These are phyloP conservation scores for Trichoderma pleuroti DNA, from an alignment of 2,329 filamentous ascomycete species.

Conservation along the genomic window DNA sequence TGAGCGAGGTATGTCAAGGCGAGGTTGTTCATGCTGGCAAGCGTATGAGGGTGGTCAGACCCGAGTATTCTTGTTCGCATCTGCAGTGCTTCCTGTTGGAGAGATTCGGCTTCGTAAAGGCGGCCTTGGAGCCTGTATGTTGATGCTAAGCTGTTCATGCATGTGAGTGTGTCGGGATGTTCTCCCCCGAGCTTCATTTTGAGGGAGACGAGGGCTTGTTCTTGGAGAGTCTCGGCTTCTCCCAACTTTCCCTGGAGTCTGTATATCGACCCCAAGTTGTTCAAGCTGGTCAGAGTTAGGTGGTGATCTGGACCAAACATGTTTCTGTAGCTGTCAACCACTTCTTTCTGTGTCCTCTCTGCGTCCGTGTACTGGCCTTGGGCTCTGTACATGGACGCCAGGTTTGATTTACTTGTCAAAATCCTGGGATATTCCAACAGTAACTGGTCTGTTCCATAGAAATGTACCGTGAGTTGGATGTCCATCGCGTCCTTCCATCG, in stretches of 20 bases:
- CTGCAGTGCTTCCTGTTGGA: neutral
- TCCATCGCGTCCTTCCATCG: conserved; percentile 10
- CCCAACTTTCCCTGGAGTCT: neutral
- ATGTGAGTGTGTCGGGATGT: neutral
- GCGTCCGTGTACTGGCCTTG: neutral
- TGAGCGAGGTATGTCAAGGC: neutral
- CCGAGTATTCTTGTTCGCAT: neutral
- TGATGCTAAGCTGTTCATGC: conserved; percentile 1
- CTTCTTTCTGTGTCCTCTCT: neutral
- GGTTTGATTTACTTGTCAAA: neutral
- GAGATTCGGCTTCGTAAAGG: neutral
- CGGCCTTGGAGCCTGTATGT: neutral
- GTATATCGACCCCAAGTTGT: neutral
- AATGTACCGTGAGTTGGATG: rapidly evolving
- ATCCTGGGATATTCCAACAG: neutral
- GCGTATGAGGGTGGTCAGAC: neutral
- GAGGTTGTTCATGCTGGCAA: neutral
- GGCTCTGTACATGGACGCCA: neutral
- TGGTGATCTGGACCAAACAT: neutral
- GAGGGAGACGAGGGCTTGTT: neutral
- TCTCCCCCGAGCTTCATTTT: neutral
- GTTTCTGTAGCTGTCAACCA: neutral
- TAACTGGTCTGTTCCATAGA: neutral
- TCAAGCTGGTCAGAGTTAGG: neutral
- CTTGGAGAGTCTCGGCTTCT: neutral